Evolutionary conservation across 169 alveolate species (phyloP).

Genomic region (Miamiensis avidus): DNA sequence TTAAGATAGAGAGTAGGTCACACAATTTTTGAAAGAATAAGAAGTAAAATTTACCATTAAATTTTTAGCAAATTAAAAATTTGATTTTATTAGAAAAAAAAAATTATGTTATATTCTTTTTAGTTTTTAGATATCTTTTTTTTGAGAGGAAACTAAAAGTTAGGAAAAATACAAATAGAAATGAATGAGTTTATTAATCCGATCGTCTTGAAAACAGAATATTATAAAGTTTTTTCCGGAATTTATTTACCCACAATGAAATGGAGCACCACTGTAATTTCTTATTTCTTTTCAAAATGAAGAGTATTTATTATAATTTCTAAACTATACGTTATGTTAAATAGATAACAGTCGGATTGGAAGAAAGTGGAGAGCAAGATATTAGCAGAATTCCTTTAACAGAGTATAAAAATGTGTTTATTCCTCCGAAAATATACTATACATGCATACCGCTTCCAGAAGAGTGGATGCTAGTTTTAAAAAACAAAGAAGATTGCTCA

Average conservation of each 20-base stretch:
- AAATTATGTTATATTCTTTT: not conserved
- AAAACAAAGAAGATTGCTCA: slow-evolving; percentile 29
- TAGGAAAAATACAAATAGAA: slow-evolving; percentile 38
- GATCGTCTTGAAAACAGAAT: slow-evolving; percentile 38
- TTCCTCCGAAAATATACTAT: slow-evolving; percentile 33
- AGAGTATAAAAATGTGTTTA: slow-evolving; percentile 27
- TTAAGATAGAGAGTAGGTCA: slow-evolving; percentile 22
- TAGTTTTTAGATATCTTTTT: slow-evolving; percentile 24
- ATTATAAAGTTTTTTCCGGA: slow-evolving; percentile 32
- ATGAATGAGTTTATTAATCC: slow-evolving; percentile 32
- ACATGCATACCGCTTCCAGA: slow-evolving; percentile 50
- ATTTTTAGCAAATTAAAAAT: not conserved
- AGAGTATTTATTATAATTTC: not conserved
- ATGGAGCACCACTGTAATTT: slow-evolving; percentile 40
- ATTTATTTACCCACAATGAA: slow-evolving; percentile 26
- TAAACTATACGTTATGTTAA: not conserved
- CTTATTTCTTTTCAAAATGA: not conserved
- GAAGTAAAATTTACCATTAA: not conserved
- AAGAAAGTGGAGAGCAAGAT: slow-evolving; percentile 32
- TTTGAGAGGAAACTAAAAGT: slow-evolving; percentile 9
- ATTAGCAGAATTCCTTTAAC: slow-evolving; percentile 34
- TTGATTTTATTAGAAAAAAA: too few species aligned
- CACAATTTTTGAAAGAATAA: not conserved
- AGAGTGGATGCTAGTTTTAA: slow-evolving; percentile 46
- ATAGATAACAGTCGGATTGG: slow-evolving; percentile 41